phyloP scores from a whole-genome alignment of 2,329 filamentous ascomycete genomes.

The Diaporthe helianthi region DNA sequence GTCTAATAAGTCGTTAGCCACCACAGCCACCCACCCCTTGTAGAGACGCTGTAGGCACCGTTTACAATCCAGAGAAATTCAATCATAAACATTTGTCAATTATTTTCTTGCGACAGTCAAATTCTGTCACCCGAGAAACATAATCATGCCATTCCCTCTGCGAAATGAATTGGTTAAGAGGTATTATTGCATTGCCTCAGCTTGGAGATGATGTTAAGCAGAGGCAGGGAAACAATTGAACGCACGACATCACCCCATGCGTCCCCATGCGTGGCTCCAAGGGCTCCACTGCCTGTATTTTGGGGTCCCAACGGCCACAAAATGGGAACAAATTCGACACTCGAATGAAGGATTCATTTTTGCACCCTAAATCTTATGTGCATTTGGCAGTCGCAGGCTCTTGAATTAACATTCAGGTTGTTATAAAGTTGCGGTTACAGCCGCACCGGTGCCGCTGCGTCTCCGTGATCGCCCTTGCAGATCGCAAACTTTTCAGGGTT shows the following conservation, averaged over 20 bases:
- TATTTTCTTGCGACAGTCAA: too few relatives aligned
- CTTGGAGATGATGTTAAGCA: too few relatives aligned
- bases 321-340: background rate
- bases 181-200: background rate
- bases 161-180: background rate
- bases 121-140: background rate
- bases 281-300: background rate
- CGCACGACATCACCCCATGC: too few relatives aligned
- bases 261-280: too few relatives aligned
- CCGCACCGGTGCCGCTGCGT: conserved; percentile 26
- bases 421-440: conserved; percentile 19
- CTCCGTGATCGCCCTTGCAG: conserved; percentile 32
- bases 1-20: conserved; percentile 3
- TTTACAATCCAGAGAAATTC: background rate
- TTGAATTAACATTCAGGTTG: background rate
- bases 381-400: background rate
- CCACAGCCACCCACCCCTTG: background rate
- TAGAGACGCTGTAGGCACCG: too few relatives aligned
- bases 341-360: background rate
- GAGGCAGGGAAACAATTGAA: too few relatives aligned
- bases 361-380: background rate
- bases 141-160: background rate
- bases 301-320: background rate
- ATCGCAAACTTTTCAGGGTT: conserved; percentile 32
- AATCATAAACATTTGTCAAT: background rate